Base-by-base conservation (phyloP, 2,329 filamentous ascomycete species). In the Cordyceps fumosorosea region DNA sequence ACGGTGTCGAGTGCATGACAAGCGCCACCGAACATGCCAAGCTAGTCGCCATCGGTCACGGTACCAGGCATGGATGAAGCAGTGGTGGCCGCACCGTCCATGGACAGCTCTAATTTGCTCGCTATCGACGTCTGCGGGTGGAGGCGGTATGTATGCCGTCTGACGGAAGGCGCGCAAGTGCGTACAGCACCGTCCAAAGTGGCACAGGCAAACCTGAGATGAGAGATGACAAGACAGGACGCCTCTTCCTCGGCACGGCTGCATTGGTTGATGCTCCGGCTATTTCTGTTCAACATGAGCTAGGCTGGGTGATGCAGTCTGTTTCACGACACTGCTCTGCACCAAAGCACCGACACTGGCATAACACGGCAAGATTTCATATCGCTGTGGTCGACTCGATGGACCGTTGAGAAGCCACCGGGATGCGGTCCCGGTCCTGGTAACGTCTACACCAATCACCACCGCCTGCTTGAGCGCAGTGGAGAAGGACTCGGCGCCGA, bases 11-110 rank as follows among this genome's bases (percentile, higher is more conserved):
- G 40, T 60, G 57, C 48, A 45, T 52, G 57, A 60, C 48, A 37
- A 24, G 48, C 57, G 57, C 57, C 57, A 60, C 57, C 34, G 10
- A 42, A 44, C 22, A 42, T 53, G 57, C 57, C 57, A 60, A 60
- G 57, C 47, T 60, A 45, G 47, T 53, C 47, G 37, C 22, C 24
- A 60, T 52, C 37, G 57, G 57, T 60, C 57, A 60, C 57, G 57
- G 47, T 53, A 45, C 57, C 57, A 59, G 22, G n/a, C n/a, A 42
- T 45, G 48, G 44, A 53, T 22, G 34, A 53, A 53, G 57, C 16
- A 60, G 37, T 60, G 57, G 45, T 60, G 48, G 16, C 40, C 37
- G 45, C 20, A 44, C 37, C 16, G n/a, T 24, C 16, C n/a, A 44
- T 5, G 5, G 14, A 20, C n/a, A 40, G 20, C 29, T 48, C 22